Base-by-base conservation (phyloP, 1,139 yeast species). In the Saccharomycopsis hybrid region DNA sequence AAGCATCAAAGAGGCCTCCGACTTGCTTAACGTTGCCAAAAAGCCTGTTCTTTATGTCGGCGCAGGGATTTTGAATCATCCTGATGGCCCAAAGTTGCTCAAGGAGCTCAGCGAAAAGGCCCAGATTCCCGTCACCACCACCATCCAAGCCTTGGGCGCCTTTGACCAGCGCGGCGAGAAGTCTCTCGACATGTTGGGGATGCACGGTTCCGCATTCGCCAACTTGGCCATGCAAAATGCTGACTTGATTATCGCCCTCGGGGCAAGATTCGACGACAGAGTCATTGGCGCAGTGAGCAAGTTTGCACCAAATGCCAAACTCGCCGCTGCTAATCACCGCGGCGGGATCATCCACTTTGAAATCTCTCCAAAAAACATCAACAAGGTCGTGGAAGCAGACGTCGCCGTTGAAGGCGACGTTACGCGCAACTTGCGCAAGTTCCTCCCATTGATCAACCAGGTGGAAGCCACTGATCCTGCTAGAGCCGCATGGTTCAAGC, bases 261-360 rank as follows among this genome's bases (percentile, higher is more conserved):
- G 98, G 65, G 96, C 97, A 42, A 80, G 98, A 66, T 92, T 92
- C 62, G 98, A 92, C 69, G 98, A 92, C 72, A 89, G 98, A 74
- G 98, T 92, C 60, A 92, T 98, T 46, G 85, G 94, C 63, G 80
- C 80, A 63, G 76, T 92, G 52, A 60, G 85, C 56, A 85, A 85
- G 66, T 92, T 92, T 67, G 98, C 98, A 40, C 98, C 98, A 52
- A 87, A 72, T 53, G 97, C 97, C 50, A 85, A 80, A 62, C 74
- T 78, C 55, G 98, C 98, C 41, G 96, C 96, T 49, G 69, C 73
- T 54, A 92, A 89, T 69, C 78, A 79, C 50, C 82, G 92, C 63
- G 98, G 98, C 66, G 98, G 98, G 71, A 90, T 92, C 59, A 73
- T 92, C 58, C 98, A 92, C 69, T 92, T 92, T 64, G 98, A 92